Evolutionary conservation across 1,139 yeast species (phyloP).

Genomic region (Yamadazyma siamensis): DNA sequence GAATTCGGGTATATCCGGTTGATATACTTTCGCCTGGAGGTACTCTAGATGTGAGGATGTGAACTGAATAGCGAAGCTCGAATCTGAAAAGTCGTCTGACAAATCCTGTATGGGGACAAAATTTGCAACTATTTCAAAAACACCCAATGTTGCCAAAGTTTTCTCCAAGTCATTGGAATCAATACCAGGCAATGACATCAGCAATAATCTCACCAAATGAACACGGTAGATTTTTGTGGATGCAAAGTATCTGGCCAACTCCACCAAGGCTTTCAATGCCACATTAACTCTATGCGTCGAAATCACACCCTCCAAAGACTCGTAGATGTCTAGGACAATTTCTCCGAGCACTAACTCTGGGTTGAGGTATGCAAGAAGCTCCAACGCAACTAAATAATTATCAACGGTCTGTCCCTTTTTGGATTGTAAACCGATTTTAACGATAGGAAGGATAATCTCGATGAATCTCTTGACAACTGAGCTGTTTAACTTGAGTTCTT

Average conservation of each 20-base stretch:
- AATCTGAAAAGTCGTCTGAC: conserved; percentile 41
- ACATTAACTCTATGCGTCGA: conserved; percentile 79
- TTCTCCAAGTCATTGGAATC: conserved; percentile 84
- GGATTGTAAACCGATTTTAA: conserved; percentile 76
- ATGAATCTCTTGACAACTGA: conserved; percentile 49
- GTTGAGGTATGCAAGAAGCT: conserved; percentile 59
- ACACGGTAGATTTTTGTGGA: conserved; percentile 64
- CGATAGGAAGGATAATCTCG: conserved; percentile 51
- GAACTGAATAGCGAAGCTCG: conserved; percentile 67
- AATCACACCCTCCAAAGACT: conserved; percentile 76
- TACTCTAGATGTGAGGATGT: conserved; percentile 60
- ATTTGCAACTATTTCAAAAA: conserved; percentile 68
- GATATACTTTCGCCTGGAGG: conserved; percentile 37
- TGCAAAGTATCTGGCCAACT: conserved; percentile 67
- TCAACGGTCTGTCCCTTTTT: conserved; percentile 59
- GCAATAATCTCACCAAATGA: conserved; percentile 72
- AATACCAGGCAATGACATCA: conserved; percentile 73
- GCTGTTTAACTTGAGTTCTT: conserved; percentile 40
- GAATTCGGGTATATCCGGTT: conserved; percentile 10
- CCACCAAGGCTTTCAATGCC: conserved; percentile 67
- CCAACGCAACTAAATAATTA: conserved; percentile 59
- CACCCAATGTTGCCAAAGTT: conserved; percentile 66
- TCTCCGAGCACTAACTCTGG: conserved; percentile 63
- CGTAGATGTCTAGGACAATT: conserved; percentile 73
- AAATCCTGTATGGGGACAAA: conserved; percentile 70